Evolutionary conservation across 371 early-diverging fungal species (phyloP).

Genomic region (Saksenaea oblongispora): DNA sequence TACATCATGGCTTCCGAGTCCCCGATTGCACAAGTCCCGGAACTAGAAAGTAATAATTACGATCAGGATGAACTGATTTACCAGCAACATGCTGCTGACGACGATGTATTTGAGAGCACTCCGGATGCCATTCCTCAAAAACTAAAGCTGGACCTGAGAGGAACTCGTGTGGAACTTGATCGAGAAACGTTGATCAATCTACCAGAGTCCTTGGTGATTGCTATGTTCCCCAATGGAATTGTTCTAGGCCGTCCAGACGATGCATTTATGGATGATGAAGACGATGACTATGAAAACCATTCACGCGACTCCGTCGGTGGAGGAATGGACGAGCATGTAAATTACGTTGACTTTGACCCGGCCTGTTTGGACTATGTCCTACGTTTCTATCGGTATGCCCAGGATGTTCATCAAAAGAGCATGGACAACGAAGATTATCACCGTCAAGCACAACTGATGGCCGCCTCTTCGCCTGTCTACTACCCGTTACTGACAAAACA

Average conservation of each 20-base stretch:
- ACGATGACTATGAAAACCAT: conserved; percentile 48
- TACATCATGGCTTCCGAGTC: conserved; percentile 40
- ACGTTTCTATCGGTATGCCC: conserved; percentile 48
- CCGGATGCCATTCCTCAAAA: conserved; percentile 58
- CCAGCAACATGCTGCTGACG: conserved; percentile 31
- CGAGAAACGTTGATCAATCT: conserved; percentile 73
- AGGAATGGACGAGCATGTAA: conserved; percentile 51
- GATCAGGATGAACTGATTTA: conserved; percentile 37
- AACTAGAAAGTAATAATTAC: conserved; percentile 25
- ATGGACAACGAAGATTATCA: conserved; percentile 5
- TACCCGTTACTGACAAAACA: conserved; percentile 68
- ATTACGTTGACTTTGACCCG: conserved; percentile 67
- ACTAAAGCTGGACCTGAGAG: conserved; percentile 70
- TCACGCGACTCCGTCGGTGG: conserved; percentile 52
- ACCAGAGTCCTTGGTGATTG: conserved; percentile 77
- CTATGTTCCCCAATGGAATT: conserved; percentile 85
- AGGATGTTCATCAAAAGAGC: conserved; percentile 23
- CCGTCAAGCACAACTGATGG: conserved; percentile 14
- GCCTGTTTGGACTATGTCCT: conserved; percentile 65
- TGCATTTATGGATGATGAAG: conserved; percentile 49
- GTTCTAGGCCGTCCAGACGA: conserved; percentile 56
- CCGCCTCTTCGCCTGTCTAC: conserved; percentile 44
- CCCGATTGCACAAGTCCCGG: conserved; percentile 46
- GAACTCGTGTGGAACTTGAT: conserved; percentile 70
- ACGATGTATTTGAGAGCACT: conserved; percentile 34